These are phyloP conservation scores for Pelargonium australe DNA, from an alignment of 441 rosid genomes.

Conservation along the genomic window DNA sequence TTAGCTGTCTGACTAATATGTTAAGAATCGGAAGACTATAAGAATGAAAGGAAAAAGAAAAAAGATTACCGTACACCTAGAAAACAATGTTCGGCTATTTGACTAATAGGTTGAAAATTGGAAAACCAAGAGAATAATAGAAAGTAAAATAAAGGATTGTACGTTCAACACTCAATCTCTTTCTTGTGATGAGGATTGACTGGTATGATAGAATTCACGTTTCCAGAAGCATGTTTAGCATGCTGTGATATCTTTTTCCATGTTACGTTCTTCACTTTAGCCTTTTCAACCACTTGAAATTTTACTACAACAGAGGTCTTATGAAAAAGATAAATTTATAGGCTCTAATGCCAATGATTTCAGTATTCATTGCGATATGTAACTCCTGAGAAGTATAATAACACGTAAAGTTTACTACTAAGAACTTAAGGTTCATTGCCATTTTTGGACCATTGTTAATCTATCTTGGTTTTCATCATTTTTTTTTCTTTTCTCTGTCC, in stretches of 20 bases:
- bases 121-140: no score
- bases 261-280: not conserved
- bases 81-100: no score
- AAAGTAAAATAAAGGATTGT: no score
- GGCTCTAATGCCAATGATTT: not conserved
- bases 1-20: no score
- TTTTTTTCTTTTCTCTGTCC: constrained; percentile 12
- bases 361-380: not conserved
- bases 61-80: no score
- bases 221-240: no score
- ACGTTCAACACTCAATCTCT: no score
- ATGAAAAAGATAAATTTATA: not conserved
- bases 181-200: no score
- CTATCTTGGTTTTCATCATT: constrained; percentile 2
- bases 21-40: no score
- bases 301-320: not conserved
- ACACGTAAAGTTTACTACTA: not conserved
- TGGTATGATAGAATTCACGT: no score
- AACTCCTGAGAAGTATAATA: not conserved
- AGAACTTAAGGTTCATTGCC: not conserved
- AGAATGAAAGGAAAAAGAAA: no score
- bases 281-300: not conserved
- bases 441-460: not conserved
- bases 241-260: not conserved
- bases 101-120: no score